Base-by-base conservation (phyloP, 2,329 filamentous ascomycete species). In the Herpotrichia juniperi region DNA sequence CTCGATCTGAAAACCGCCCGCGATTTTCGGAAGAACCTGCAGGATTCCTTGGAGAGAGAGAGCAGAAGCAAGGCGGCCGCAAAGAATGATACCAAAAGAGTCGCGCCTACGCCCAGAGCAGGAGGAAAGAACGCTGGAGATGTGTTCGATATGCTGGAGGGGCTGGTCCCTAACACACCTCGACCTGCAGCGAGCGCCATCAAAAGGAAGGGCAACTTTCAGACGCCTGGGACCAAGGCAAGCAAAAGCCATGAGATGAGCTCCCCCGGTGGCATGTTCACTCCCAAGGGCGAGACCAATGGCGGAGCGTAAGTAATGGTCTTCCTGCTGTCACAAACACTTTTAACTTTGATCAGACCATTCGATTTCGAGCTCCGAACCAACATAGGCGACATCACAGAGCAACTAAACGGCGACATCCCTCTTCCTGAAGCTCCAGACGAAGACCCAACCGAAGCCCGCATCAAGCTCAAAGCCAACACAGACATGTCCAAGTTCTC, bases 401-500 rank as follows among this genome's bases (percentile, higher is more conserved):
- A 97, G 70, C 84, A 91, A 24, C 82, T 99, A 56, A 97, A 97
- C 73, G 79, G 83, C 35, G 85, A 93, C 52, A 82, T 96, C 25
- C 71, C 82, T 12, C 75, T 86, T 1, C 79, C 88, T 25, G 86
- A 91, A 42, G 79, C 88, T 1, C 90, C 89, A 2, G 82, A 90
- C 21, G 87, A 87, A 26, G 88, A 89, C 1, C 90, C 86, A 58
- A 71, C 85, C 10, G 90, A 94, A 71, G 70, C 91, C 14, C 88
- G 94, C 45, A 86, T 97, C 71, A 93, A 90, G 69, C 81, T 96
- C 17, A 93, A 88, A 5, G 90, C 91, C 2, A 90, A 90, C 53
- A 93, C 91, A 1, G 93, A 97, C 70, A 83, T 91, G 66, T 92
- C 93, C 71, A 97, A 96, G 71, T 88, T 97, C 61, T 86, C 81